Base-by-base conservation (phyloP, 345 rosid species). In the Gynandropsis gynandra region DNA sequence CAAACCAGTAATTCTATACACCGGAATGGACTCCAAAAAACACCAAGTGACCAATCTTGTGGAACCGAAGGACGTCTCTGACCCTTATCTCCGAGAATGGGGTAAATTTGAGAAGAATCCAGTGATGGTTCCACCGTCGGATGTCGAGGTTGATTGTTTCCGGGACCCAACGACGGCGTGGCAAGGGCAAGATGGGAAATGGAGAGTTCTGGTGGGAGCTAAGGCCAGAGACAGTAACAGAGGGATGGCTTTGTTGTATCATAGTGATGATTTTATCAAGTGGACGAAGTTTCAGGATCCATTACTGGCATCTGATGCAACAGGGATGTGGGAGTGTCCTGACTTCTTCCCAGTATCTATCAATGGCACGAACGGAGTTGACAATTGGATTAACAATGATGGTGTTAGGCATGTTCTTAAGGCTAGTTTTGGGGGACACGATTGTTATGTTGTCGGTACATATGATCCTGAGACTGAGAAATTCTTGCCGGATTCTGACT, bases 111-210 rank as follows among this genome's bases (percentile, higher is more conserved):
- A 66, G 0, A 11, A 37, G 41, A 87, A 83, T 33, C 96, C 86
- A 9, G 53, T 79, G 4, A 83, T 87, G 77, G 46, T 45, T 19
- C 74, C 87, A 7, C 59, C 72, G 14, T 17, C 6, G 9, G 46
- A 52, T 15, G 29, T 69, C 9, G 46, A 42, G 9, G 17, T n/a
- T 12, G 13, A 65, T 16, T 58, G 71, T 19, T 86, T 86, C 58
- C 66, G 95, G 51, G 95, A 85, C 55, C 89, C 89, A 0, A 76
- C 81, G 0, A 80, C 78, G 0, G 89, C 83, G 13, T 82, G 95
- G 81, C 53, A 27, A 50, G 92, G 89, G 14, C 64, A 56, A 4
- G 93, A 85, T 38, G 74, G 74, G 4, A 31, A 7, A 12, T 87
- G 87, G 89, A 71, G 85, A 47, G 69, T 74, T 12, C 38, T 73